Evolutionary conservation across 2,329 filamentous ascomycete species (phyloP).

Genomic region (Cladophialophora chaetospira): DNA sequence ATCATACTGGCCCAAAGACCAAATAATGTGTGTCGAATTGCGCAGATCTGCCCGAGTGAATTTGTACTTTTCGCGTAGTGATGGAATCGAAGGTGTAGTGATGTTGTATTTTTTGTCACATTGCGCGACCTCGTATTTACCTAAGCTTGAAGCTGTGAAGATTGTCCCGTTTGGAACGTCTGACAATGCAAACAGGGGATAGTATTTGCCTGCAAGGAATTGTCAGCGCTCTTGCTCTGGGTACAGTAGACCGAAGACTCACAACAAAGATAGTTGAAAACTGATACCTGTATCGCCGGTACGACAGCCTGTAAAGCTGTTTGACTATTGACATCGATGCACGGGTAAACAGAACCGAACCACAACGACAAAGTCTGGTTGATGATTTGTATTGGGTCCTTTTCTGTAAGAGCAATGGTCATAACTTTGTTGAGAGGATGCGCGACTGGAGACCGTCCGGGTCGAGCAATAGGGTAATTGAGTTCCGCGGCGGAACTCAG

Average conservation of each 20-base stretch:
- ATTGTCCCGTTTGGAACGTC: neutral
- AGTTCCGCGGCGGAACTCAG: neutral
- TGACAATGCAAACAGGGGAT: neutral
- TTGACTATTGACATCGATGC: neutral
- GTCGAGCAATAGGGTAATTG: neutral
- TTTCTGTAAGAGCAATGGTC: neutral
- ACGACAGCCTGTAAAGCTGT: neutral
- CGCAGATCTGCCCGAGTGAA: neutral
- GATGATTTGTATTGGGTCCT: neutral
- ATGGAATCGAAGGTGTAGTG: neutral
- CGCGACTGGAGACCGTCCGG: neutral
- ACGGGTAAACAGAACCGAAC: neutral
- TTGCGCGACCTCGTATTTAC: neutral
- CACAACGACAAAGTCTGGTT: slow-evolving; percentile 4
- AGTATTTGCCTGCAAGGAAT: neutral
- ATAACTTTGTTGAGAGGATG: neutral
- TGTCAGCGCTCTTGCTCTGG: neutral
- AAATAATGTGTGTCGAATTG: slow-evolving; percentile 10
- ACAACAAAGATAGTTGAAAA: neutral
- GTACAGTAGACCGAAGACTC: neutral
- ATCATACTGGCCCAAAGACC: slow-evolving; percentile 6
- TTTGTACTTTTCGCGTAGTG: neutral
- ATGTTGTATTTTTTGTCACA: neutral
- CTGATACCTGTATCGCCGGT: neutral
- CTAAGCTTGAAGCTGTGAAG: neutral